A percentile compares a stretch with the other conserved stretches of the same genome.
These are phyloP conservation scores for Tricholoma flavovirens DNA, from an alignment of 768 basidiomycete species.

Conservation along the genomic window DNA sequence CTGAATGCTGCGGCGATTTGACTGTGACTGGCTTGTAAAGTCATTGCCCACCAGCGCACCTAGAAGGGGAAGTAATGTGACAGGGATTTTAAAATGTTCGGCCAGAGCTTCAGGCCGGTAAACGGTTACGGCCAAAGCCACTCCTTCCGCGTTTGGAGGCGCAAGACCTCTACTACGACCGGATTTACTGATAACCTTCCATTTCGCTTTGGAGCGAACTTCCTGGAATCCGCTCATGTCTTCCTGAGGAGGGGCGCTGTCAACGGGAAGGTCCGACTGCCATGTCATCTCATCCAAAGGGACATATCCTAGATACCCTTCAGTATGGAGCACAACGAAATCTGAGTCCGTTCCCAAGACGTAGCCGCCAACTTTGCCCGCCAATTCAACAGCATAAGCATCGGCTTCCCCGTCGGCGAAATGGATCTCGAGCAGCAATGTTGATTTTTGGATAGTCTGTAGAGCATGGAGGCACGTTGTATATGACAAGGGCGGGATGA, in stretches of 20 bases:
- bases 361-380: constrained; percentile 65
- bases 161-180: constrained; percentile 37
- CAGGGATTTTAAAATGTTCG: constrained; percentile 58
- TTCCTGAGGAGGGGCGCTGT: constrained; percentile 25
- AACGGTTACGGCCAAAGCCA: constrained; percentile 48
- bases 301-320: constrained; percentile 74
- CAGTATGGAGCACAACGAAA: constrained; percentile 71
- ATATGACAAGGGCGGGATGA: constrained; percentile 66
- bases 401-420: constrained; percentile 82
- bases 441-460: constrained; percentile 27
- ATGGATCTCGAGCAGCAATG: constrained; percentile 44
- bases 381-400: constrained; percentile 79
- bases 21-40: constrained; percentile 51
- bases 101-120: constrained; percentile 63
- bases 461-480: constrained; percentile 55
- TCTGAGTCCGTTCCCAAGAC: constrained; percentile 81
- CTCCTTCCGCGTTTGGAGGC: constrained; percentile 44
- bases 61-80: constrained; percentile 68
- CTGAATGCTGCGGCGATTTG: constrained; percentile 46
- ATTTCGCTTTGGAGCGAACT: constrained; percentile 47
- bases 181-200: constrained; percentile 27
- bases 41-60: constrained; percentile 81
- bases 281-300: constrained; percentile 75
- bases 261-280: constrained; percentile 31
- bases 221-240: constrained; percentile 54